Conservation (phyloP, 305 asterid species). For the Fraxinus sp. region DNA sequence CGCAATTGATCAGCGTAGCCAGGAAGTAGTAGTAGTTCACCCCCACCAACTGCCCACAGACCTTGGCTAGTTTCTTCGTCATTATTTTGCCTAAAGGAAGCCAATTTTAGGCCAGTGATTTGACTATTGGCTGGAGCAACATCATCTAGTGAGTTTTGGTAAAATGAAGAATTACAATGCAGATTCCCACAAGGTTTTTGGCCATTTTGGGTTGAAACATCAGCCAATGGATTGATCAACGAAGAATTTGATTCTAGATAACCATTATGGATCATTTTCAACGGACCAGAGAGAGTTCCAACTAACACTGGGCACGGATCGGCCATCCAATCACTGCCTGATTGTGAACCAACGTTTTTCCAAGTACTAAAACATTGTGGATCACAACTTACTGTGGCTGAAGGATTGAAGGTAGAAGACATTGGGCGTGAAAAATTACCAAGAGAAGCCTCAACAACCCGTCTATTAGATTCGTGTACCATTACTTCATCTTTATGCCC, state of each 20-base stretch:
- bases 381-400: slow-evolving; percentile 24
- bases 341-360: slow-evolving; percentile 45
- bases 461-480: slow-evolving; percentile 22
- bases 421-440: slow-evolving; percentile 16
- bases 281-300: slow-evolving; percentile 28
- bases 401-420: slow-evolving; percentile 11
- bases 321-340: slow-evolving; percentile 41
- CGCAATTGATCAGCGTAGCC: slow-evolving; percentile 33
- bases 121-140: slow-evolving; percentile 40
- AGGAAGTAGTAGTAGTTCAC: slow-evolving; percentile 35
- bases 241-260: slow-evolving; percentile 30
- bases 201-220: not conserved
- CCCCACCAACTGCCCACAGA: slow-evolving; percentile 32
- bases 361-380: slow-evolving; percentile 50
- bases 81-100: slow-evolving; percentile 26
- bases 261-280: slow-evolving; percentile 30
- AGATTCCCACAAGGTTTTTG: slow-evolving; percentile 19
- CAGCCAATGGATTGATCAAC: slow-evolving; percentile 11
- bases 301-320: slow-evolving; percentile 36
- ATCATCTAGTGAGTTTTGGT: slow-evolving; percentile 44
- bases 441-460: slow-evolving; percentile 15
- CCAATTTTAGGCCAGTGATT: slow-evolving; percentile 28
- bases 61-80: slow-evolving; percentile 22
- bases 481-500: slow-evolving; percentile 18
- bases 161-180: slow-evolving; percentile 27